Conservation (phyloP, 108 stramenopile genomes). For the Skeletonema costatum region DNA sequence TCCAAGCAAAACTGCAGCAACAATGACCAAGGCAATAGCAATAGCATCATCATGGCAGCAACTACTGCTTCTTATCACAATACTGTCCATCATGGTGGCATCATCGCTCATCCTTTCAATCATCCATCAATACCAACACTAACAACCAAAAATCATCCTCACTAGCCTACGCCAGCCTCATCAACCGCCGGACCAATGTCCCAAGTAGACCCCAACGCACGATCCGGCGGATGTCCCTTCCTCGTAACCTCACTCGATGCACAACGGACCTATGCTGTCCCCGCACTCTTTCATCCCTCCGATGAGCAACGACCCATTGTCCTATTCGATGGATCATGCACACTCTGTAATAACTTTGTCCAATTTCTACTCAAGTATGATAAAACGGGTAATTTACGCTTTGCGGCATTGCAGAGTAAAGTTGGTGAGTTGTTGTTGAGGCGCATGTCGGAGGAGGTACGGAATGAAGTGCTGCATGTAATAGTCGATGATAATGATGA, state of each 20-base stretch:
- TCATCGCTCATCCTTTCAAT: too few relatives aligned
- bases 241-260: constrained; percentile 8
- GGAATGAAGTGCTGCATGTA: neutral
- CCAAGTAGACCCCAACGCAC: constrained; percentile 29
- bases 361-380: constrained; percentile 41
- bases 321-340: constrained; percentile 41
- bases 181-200: constrained; percentile 28
- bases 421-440: constrained; percentile 37
- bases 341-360: constrained; percentile 22
- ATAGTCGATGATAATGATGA: neutral
- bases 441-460: constrained; percentile 36
- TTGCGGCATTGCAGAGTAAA: constrained; percentile 39
- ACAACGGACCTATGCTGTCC: constrained; percentile 24
- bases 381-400: constrained; percentile 28
- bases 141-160: neutral
- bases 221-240: constrained; percentile 44
- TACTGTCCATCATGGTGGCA: too few relatives aligned
- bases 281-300: constrained; percentile 18
- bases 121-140: neutral
- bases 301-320: constrained; percentile 37
- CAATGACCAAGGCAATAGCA: too few relatives aligned
- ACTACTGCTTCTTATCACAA: too few relatives aligned
- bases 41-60: too few relatives aligned
- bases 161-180: neutral
- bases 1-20: too few relatives aligned